Conservation (phyloP, 2,329 filamentous ascomycete species). For the Exophiala sideris region DNA sequence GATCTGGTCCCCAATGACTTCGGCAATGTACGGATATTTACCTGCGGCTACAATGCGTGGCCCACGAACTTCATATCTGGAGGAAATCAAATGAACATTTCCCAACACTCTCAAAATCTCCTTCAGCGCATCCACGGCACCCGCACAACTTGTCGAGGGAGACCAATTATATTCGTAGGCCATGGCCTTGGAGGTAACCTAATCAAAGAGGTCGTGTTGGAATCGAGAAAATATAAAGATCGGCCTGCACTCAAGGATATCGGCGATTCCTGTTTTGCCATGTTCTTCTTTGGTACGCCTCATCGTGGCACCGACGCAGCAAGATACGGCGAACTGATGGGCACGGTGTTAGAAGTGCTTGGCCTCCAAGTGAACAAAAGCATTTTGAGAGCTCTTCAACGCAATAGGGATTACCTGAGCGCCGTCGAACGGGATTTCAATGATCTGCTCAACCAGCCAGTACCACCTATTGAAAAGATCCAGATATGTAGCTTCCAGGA, state of each 20-base stretch:
- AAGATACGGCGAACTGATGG: constrained; percentile 5
- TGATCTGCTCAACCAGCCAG: background rate
- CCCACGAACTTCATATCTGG: constrained; percentile 1
- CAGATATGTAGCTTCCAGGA: constrained; percentile 14
- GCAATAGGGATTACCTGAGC: constrained; percentile 4
- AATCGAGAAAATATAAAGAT: constrained; percentile 1
- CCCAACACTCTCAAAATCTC: constrained; percentile 4
- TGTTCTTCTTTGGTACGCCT: constrained; percentile 11
- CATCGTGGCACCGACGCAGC: constrained; percentile 6
- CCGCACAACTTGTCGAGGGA: background rate
- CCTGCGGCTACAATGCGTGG: constrained; percentile 6
- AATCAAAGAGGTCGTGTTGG: constrained; percentile 7
- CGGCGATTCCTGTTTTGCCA: constrained; percentile 1
- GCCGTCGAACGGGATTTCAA: constrained; percentile 4
- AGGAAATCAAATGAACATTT: constrained; percentile 2
- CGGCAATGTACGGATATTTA: constrained; percentile 26
- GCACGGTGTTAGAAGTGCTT: background rate
- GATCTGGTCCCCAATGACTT: constrained; percentile 33
- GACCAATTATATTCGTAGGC: constrained; percentile 16
- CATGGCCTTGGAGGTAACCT: constrained; percentile 22
- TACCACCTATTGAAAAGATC: constrained; percentile 6
- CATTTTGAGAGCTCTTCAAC: constrained; percentile 3
- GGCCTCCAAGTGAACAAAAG: background rate
- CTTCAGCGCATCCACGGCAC: background rate
- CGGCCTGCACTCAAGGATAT: background rate